phyloP scores from a whole-genome alignment of 176 grass and related monocot species.

The Carex myosuroides region DNA sequence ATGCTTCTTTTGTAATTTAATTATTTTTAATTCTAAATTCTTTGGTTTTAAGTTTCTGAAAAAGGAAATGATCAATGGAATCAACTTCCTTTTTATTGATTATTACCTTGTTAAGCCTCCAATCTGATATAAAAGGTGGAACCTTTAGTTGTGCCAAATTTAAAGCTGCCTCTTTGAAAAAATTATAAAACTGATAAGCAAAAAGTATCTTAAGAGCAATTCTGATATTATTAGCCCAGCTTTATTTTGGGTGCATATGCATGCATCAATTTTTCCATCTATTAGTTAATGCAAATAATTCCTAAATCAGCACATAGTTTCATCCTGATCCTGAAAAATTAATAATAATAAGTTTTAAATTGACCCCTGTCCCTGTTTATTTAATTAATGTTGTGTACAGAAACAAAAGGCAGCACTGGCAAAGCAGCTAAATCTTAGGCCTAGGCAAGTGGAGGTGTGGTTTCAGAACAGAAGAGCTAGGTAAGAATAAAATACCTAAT shows the following conservation, averaged over 20 bases:
- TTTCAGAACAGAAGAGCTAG: constrained; percentile 89
- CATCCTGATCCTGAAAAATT: not conserved
- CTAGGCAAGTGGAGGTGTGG: constrained; percentile 93
- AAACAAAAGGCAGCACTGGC: constrained; percentile 87
- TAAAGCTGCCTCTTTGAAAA: not conserved
- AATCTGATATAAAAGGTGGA: not conserved
- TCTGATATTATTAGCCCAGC: not conserved
- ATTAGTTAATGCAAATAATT: not conserved
- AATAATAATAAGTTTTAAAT: not conserved
- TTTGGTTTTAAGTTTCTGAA: not conserved
- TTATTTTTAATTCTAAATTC: not conserved
- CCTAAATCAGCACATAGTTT: not conserved
- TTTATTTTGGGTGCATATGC: not conserved
- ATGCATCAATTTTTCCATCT: not conserved
- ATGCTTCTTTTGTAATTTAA: not conserved
- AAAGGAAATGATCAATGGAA: not conserved
- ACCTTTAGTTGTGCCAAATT: not conserved
- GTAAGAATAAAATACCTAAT: constrained; percentile 13
- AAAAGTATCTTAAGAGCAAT: not conserved
- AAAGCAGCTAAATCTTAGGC: constrained; percentile 60
- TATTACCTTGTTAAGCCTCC: not conserved
- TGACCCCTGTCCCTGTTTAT: not conserved
- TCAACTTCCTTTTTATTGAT: not conserved
- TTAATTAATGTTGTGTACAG: constrained; percentile 21
- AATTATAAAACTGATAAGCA: not conserved